Evolutionary conservation across 345 rosid species (phyloP), one percentile per base, ranked within the genome.

Genomic region (Raphanus sativus): DNA sequence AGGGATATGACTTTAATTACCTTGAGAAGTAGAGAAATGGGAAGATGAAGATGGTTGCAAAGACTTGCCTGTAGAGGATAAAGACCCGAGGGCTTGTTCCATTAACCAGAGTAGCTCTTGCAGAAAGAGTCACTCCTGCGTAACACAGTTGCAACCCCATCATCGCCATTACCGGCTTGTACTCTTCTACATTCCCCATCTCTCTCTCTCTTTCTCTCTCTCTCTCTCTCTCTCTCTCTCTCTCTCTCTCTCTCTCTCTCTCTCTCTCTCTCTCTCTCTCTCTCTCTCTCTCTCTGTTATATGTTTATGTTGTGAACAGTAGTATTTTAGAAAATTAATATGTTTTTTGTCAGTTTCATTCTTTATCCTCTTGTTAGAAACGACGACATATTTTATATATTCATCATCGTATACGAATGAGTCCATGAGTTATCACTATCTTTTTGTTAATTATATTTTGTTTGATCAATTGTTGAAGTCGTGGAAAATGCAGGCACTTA

Each of bases 1-100:
- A 4, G 40, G 9, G 12, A 9, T 30, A 4, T 38, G n/a, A 5
- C 4, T 11, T 3, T 4, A 77, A 38, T 16, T 71, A 78, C 81
- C 84, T 81, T 4, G 84, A 70, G 21, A 84, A 50, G 63, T 33
- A 75, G 73, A 82, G 48, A 58, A 81, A 56, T 24, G 84, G 84
- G 67, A 71, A 65, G 74, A 84, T 81, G 69, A 67, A 70, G 60
- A 81, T 17, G 45, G 86, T 84, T 10, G 86, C 86, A 59, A 81
- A 67, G 69, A 84, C 86, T 81, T 84, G 54, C 54, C 54, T 48
- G 13, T 48, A 48, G 13, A 84, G 52, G 5, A 81, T 77, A 68
- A 84, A 84, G 63, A 84, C 78, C 5, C 81, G 65, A 34, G 86
- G 84, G 62, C 78, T 84, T 80, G 56, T 13, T 7, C 86, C 86